A percentile compares a stretch with the other conserved stretches of the same genome.
phyloP scores from a whole-genome alignment of 1,284 basidiomycete genomes.

The Ceratobasidium sp. region DNA sequence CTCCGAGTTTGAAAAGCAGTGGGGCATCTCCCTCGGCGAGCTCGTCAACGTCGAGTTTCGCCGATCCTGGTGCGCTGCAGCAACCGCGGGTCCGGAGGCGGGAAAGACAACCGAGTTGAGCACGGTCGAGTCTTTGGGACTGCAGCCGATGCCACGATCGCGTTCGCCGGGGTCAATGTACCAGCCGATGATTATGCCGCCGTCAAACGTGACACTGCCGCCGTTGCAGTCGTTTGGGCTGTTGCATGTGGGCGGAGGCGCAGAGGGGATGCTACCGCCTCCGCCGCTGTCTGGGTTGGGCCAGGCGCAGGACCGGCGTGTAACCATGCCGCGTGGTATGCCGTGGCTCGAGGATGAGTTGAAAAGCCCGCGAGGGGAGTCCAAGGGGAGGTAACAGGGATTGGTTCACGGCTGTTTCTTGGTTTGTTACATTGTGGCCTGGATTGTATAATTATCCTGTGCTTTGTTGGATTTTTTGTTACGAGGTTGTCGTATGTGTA shows the following conservation, averaged over 20 bases:
- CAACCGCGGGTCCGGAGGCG: slow-evolving; percentile 12
- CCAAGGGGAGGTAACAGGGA: neutral
- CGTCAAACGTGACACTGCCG: slow-evolving; percentile 6
- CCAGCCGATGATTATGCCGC: slow-evolving; percentile 19
- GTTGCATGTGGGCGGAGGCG: neutral
- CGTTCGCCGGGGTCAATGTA: neutral
- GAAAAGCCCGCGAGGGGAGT: neutral
- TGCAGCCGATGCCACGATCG: neutral
- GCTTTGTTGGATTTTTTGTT: slow-evolving; percentile 7
- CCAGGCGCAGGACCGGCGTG: slow-evolving; percentile 8
- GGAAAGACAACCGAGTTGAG: neutral
- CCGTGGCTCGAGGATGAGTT: slow-evolving; percentile 38
- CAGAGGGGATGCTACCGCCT: neutral
- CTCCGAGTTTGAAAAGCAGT: slow-evolving; percentile 46
- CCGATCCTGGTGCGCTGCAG: slow-evolving; percentile 40
- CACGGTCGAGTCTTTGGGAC: neutral
- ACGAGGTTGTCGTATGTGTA: slow-evolving; percentile 18
- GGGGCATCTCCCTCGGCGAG: slow-evolving; percentile 47
- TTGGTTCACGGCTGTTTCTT: neutral
- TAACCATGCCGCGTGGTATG: slow-evolving; percentile 26
- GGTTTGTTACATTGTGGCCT: slow-evolving; percentile 12
- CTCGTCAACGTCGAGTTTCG: slow-evolving; percentile 47
- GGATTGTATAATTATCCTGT: slow-evolving; percentile 27
- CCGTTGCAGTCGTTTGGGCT: slow-evolving; percentile 20
- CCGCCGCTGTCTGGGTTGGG: slow-evolving; percentile 5